These are phyloP conservation scores for Oehlia diaphana DNA, from an alignment of 192 early-diverging fungal genomes.

Conservation along the genomic window DNA sequence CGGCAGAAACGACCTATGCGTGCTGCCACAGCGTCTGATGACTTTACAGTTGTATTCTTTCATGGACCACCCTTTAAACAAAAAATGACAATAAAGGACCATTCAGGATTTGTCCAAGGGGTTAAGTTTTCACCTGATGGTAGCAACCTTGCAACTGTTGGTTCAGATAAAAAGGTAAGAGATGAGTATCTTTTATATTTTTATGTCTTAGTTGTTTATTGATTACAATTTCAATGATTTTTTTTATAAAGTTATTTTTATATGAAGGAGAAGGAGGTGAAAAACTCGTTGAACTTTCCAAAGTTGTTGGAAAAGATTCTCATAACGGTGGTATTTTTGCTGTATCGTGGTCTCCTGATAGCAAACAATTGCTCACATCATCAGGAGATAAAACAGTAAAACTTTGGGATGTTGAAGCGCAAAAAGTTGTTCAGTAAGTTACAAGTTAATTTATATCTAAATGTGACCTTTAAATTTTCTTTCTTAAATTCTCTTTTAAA, in stretches of 20 bases:
- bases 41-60: conserved; percentile 85
- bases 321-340: conserved; percentile 87
- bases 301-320: conserved; percentile 43
- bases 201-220: too few species aligned
- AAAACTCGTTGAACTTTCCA: conserved; percentile 53
- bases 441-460: not conserved
- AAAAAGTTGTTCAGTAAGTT: conserved; percentile 63
- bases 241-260: conserved; percentile 64
- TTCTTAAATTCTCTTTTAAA: not conserved
- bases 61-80: conserved; percentile 92
- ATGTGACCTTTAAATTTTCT: not conserved
- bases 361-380: conserved; percentile 70
- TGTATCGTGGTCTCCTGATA: conserved; percentile 86
- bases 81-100: conserved; percentile 70
- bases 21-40: conserved; percentile 90
- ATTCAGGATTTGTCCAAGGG: conserved; percentile 89
- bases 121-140: conserved; percentile 83
- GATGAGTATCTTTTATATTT: too few species aligned
- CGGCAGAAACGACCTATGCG: conserved; percentile 90
- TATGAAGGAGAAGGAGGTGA: conserved; percentile 94
- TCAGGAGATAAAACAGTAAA: conserved; percentile 86
- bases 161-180: conserved; percentile 77
- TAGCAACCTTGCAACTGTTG: conserved; percentile 80
- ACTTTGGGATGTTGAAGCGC: conserved; percentile 84
- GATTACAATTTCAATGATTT: too few species aligned